Evolutionary conservation across 2,329 filamentous ascomycete genomes (phyloP).

Genomic region (Pseudohalonectria lignicola): DNA sequence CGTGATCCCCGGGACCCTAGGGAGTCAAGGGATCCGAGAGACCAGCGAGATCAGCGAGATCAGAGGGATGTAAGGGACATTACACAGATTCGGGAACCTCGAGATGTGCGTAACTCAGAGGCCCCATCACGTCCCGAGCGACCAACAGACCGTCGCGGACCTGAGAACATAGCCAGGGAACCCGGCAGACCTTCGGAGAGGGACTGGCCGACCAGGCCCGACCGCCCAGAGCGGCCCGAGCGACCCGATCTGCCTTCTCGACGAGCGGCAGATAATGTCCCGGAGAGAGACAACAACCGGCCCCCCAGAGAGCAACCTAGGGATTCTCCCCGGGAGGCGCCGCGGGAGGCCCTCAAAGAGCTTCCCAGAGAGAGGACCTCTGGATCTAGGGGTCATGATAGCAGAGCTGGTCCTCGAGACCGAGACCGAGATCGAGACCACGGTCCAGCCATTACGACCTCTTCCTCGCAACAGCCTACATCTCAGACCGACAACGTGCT

Average conservation of each 20-base stretch:
- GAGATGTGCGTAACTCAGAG: too few species aligned
- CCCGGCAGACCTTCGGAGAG: conserved; percentile 24
- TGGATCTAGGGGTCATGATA: neutral
- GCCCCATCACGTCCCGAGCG: conserved; percentile 29
- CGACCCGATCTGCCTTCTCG: too few species aligned
- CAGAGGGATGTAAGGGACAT: conserved; percentile 26
- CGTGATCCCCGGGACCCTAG: conserved; percentile 22
- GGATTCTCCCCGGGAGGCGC: neutral
- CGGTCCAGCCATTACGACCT: too few species aligned
- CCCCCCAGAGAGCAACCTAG: conserved; percentile 25
- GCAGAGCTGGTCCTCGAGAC: neutral
- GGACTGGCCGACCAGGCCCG: conserved; percentile 22
- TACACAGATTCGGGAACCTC: conserved; percentile 13
- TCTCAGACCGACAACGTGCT: too few species aligned
- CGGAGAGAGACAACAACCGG: conserved; percentile 10
- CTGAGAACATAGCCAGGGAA: conserved; percentile 24
- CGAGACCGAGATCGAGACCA: neutral
- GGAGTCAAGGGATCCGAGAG: conserved; percentile 27
- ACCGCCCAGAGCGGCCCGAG: too few species aligned
- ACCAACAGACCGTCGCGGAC: conserved; percentile 30
- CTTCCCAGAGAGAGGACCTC: neutral
- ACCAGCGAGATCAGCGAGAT: conserved; percentile 17
- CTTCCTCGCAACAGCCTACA: too few species aligned
- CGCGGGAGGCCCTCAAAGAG: conserved; percentile 1
- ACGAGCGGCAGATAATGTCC: too few species aligned